phyloP scores from a whole-genome alignment of 2,329 filamentous ascomycete genomes.

The Venturia pyrina region DNA sequence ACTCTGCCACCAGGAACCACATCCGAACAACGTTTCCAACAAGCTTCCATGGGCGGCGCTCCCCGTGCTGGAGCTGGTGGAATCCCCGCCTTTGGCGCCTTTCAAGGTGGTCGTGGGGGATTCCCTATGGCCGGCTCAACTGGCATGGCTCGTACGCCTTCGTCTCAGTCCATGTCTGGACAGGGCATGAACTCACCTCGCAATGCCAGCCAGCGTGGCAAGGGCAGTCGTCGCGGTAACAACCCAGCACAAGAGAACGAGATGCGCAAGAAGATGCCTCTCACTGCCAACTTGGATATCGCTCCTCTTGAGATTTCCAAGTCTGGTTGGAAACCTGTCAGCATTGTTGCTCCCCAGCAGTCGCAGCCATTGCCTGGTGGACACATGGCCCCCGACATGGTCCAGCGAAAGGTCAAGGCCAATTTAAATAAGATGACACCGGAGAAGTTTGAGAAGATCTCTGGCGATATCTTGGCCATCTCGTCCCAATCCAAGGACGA shows the following conservation, averaged over 20 bases:
- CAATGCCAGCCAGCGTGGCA: constrained; percentile 50
- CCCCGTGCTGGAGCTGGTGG: constrained; percentile 16
- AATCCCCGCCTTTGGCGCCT: constrained; percentile 20
- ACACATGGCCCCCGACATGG: constrained; percentile 78
- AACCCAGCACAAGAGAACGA: constrained; percentile 53
- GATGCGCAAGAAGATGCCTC: constrained; percentile 78
- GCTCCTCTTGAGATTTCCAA: constrained; percentile 64
- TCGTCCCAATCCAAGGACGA: constrained; percentile 94
- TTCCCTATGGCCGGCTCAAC: constrained; percentile 49
- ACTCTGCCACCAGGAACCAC: constrained; percentile 67
- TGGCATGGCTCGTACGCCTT: constrained; percentile 55
- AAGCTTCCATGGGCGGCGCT: constrained; percentile 21
- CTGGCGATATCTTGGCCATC: constrained; percentile 85
- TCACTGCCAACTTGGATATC: constrained; percentile 73
- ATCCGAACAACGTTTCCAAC: constrained; percentile 60
- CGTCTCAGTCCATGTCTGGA: constrained; percentile 49
- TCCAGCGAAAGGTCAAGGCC: constrained; percentile 98
- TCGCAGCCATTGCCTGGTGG: constrained; percentile 26
- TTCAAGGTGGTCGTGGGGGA: constrained; percentile 47
- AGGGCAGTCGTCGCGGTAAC: constrained; percentile 51
- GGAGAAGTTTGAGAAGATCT: constrained; percentile 95
- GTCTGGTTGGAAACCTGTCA: constrained; percentile 85
- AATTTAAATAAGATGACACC: constrained; percentile 99
- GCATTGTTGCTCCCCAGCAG: constrained; percentile 35
- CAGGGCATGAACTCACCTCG: constrained; percentile 60